Evolutionary conservation across 208 protist species (phyloP), one percentile per base, ranked within the genome.

Genomic region (Balamuthia mandrillaris): DNA sequence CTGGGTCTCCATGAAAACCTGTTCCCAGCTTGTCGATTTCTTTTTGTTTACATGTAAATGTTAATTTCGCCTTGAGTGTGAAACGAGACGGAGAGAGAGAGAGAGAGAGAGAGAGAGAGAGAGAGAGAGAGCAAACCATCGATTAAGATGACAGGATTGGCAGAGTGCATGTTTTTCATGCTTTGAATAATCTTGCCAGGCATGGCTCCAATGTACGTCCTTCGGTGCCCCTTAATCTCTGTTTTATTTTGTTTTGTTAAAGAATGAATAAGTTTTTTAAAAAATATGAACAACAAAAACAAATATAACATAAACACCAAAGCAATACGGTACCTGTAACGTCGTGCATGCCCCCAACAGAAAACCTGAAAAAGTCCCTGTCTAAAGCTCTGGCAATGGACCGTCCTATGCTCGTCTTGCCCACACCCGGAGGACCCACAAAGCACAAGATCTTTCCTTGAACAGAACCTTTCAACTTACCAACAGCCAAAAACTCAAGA

Each of bases 161-260:
- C 75, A 7, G 85, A 90, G 52, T 93, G 58, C 1, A 81, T 78
- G 12, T 56, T 68, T 68, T 96, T 96, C 3, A 97, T 61, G 44
- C 79, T 52, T 87, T 96, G 94, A 33, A 97, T 93, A 0, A 96
- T 45, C 85, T 95, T 96, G 35, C 95, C 95, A 6, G 95, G 93
- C 92, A 96, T 95, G 0, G 94, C 91, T 16, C 93, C 93, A 24
- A 96, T 81, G 77, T 94, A 92, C 52, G 58, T 91, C 47, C 86
- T 33, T 54, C 79, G 75, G 86, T 96, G 94, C n/a, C 95, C 95
- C 89, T 96, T 96, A 65, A 97, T 95, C 79, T 97, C 94, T 0
- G 87, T 70, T 0, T 95, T 89, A 41, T 56, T 56, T 56, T 56
- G 18, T 56, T 56, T 56, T 56, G 18, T 56, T 18, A 56, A 18